Conservation (phyloP, 768 basidiomycete species). For the Tricholoma terreum region DNA sequence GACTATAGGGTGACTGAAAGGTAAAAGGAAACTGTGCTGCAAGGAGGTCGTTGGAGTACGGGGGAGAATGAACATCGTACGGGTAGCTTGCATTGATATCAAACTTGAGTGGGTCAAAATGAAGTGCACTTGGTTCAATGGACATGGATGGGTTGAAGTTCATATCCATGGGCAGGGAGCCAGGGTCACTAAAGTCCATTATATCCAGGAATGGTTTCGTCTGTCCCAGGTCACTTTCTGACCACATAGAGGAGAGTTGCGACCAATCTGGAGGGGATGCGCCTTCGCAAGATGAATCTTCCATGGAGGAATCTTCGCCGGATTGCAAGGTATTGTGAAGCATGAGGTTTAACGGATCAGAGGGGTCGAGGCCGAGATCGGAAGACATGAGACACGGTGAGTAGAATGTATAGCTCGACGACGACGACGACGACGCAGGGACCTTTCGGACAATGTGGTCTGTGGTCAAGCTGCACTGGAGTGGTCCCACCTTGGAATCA, state of each 20-base stretch:
- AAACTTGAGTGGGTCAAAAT: conserved; percentile 38
- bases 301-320: conserved; percentile 31
- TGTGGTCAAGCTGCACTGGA: background rate
- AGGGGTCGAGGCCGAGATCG: conserved; percentile 50
- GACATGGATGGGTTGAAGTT: conserved; percentile 58
- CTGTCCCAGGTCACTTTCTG: conserved; percentile 26
- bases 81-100: conserved; percentile 24
- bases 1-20: conserved; percentile 28
- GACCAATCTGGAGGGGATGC: conserved; percentile 50
- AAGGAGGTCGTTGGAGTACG: conserved; percentile 20
- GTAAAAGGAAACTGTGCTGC: conserved; percentile 37
- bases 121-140: conserved; percentile 63
- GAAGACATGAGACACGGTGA: conserved; percentile 29
- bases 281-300: conserved; percentile 29
- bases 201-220: conserved; percentile 37
- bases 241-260: conserved; percentile 50
- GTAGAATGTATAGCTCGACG: conserved; percentile 16
- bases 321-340: conserved; percentile 42
- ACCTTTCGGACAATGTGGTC: background rate
- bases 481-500: conserved; percentile 17
- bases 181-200: conserved; percentile 41
- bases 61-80: conserved; percentile 23
- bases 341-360: conserved; percentile 58
- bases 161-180: conserved; percentile 50
- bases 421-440: conserved; percentile 15